Conservation (phyloP, 495 filamentous ascomycete species). For the Saxophila tyrrhenica region DNA sequence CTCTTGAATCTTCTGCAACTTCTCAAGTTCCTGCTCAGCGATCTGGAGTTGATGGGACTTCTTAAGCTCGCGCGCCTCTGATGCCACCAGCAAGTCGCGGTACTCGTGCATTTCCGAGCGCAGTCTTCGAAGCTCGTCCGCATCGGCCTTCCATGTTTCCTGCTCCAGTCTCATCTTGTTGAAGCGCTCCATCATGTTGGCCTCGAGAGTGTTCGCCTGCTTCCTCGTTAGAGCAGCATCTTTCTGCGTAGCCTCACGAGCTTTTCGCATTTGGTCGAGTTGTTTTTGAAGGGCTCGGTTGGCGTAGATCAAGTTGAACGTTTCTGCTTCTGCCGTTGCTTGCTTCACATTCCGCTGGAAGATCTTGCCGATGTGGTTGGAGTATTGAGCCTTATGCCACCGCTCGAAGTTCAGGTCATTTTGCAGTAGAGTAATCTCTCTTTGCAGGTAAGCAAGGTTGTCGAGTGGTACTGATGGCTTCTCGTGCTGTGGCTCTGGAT, state of each 20-base stretch:
- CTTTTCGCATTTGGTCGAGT: constrained; percentile 54
- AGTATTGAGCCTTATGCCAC: constrained; percentile 64
- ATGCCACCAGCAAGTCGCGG: constrained; percentile 45
- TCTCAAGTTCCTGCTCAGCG: constrained; percentile 45
- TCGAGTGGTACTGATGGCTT: constrained; percentile 20
- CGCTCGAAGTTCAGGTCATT: constrained; percentile 70
- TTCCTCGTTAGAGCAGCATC: constrained; percentile 53
- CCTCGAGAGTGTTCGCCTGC: constrained; percentile 60
- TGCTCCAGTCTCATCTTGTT: constrained; percentile 53
- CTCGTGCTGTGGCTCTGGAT: constrained; percentile 1
- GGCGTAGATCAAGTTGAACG: constrained; percentile 59
- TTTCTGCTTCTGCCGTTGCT: constrained; percentile 61
- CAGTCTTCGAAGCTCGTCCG: constrained; percentile 40
- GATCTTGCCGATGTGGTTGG: constrained; percentile 61
- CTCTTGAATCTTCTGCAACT: constrained; percentile 45
- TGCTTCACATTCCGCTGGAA: constrained; percentile 56
- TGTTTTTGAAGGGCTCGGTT: constrained; percentile 58
- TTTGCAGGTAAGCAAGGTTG: constrained; percentile 47
- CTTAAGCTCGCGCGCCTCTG: constrained; percentile 47
- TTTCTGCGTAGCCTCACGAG: constrained; percentile 49
- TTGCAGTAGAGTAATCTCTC: constrained; percentile 52
- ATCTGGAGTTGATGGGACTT: constrained; percentile 48
- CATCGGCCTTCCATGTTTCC: constrained; percentile 48
- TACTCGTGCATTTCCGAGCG: constrained; percentile 42
- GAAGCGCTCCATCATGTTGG: constrained; percentile 49